Percentiles rank a stretch among this genome's conserved stretches.
These are phyloP conservation scores for Tillandsia leiboldiana DNA, from an alignment of 176 grass and related monocot genomes.

Conservation along the genomic window DNA sequence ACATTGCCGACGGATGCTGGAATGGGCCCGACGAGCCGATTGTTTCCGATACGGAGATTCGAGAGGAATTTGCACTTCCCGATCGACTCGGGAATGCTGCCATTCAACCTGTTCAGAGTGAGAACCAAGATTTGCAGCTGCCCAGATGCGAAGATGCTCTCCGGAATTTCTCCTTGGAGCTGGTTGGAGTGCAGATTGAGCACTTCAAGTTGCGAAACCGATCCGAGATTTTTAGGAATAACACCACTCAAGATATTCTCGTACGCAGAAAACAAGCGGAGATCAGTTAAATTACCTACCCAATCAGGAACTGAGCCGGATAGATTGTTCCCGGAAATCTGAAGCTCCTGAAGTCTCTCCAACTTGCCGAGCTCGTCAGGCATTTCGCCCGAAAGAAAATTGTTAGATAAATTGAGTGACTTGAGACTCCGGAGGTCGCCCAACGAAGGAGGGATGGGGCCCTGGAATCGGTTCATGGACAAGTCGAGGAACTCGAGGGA, in stretches of 20 bases:
- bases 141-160: slow-evolving; percentile 60
- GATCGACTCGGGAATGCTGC: slow-evolving; percentile 51
- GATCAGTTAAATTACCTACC: slow-evolving; percentile 40
- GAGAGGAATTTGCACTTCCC: slow-evolving; percentile 57
- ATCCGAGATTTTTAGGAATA: slow-evolving; percentile 59
- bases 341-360: slow-evolving; percentile 42
- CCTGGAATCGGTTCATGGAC: slow-evolving; percentile 61
- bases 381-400: slow-evolving; percentile 42
- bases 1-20: slow-evolving; percentile 56
- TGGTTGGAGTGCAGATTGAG: slow-evolving; percentile 88
- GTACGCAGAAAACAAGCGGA: slow-evolving; percentile 70
- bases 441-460: slow-evolving; percentile 29
- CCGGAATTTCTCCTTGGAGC: slow-evolving; percentile 57
- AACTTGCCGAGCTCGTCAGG: slow-evolving; percentile 36
- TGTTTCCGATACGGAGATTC: slow-evolving; percentile 78
- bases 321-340: slow-evolving; percentile 76
- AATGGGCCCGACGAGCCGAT: slow-evolving; percentile 48
- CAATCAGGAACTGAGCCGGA: slow-evolving; percentile 49
- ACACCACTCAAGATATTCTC: slow-evolving; percentile 57
- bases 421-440: slow-evolving; percentile 26
- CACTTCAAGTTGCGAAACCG: slow-evolving; percentile 42
- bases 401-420: slow-evolving; percentile 78
- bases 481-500: slow-evolving; percentile 70
- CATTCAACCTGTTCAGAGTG: slow-evolving; percentile 66
- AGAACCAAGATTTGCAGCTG: slow-evolving; percentile 61